These are phyloP conservation scores for Dionaea muscipula DNA, from an alignment of 179 eudicot species.

Conservation along the genomic window DNA sequence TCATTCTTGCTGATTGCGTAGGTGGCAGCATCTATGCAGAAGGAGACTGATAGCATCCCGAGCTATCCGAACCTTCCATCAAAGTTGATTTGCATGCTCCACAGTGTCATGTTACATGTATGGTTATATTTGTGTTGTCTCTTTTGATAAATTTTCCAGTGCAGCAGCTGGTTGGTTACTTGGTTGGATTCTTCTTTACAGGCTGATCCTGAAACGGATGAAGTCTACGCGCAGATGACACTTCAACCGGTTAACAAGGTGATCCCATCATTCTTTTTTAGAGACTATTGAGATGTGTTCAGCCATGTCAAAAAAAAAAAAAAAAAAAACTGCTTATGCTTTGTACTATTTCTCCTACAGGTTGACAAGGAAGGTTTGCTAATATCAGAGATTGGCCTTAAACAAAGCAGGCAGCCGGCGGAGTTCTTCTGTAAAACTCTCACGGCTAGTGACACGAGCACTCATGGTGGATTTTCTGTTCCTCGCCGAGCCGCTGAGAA, in stretches of 20 bases:
- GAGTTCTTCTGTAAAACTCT: slow-evolving; percentile 99
- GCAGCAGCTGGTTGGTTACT: not conserved
- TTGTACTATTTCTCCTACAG: slow-evolving; percentile 26
- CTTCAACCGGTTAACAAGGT: slow-evolving; percentile 95
- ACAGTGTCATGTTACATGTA: slow-evolving; percentile 88
- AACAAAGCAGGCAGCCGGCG: slow-evolving; percentile 77
- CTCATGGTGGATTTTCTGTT: slow-evolving; percentile 96
- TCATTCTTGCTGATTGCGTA: slow-evolving; percentile 14
- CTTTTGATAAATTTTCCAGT: not conserved
- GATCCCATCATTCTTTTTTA: slow-evolving; percentile 9
- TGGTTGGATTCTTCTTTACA: slow-evolving; percentile 15
- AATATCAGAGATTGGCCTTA: slow-evolving; percentile 78
- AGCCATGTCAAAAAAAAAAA: no score
- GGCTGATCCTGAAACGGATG: slow-evolving; percentile 97
- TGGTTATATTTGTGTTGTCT: slow-evolving; percentile 13
- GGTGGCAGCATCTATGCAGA: slow-evolving; percentile 99
- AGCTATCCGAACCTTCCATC: slow-evolving; percentile 92
- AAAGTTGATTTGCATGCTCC: slow-evolving; percentile 90
- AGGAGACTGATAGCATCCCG: slow-evolving; percentile 75
- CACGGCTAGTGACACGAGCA: slow-evolving; percentile 97
- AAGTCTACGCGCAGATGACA: slow-evolving; percentile 98
- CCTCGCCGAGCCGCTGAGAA: slow-evolving; percentile 99
- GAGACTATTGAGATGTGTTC: not conserved
- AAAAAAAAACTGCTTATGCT: no score
- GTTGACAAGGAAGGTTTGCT: slow-evolving; percentile 91